Evolutionary conservation across 345 rosid species (phyloP).

Genomic region (Raphanus raphanistrum): DNA sequence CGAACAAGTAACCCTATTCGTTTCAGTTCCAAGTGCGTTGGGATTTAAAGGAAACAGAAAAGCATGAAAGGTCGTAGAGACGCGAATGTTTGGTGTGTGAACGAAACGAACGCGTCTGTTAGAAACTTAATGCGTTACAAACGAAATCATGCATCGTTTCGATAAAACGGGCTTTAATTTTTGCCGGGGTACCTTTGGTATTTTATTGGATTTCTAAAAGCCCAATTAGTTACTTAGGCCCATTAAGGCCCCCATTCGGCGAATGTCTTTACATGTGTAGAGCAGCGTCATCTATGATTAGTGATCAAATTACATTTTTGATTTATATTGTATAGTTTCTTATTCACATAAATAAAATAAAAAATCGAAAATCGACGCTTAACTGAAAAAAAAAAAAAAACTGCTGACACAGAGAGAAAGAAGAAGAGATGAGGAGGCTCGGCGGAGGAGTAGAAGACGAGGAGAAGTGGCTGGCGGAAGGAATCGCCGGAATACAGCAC

Average conservation of each 20-base stretch:
- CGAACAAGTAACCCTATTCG: not conserved
- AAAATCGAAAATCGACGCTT: not conserved
- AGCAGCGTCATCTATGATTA: no score
- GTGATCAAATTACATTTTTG: no score
- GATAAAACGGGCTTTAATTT: not conserved
- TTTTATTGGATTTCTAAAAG: not conserved
- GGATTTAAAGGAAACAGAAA: slow-evolving; percentile 2
- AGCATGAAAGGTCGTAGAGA: not conserved
- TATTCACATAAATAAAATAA: no score
- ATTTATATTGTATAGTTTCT: no score
- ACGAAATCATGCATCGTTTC: not conserved
- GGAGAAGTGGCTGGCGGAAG: slow-evolving; percentile 94
- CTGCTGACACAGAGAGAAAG: slow-evolving; percentile 29
- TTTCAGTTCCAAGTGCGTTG: not conserved
- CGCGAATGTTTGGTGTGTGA: slow-evolving; percentile 12
- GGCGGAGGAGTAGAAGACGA: slow-evolving; percentile 69
- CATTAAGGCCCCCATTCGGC: no score
- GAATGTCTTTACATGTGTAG: no score
- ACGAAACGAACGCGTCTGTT: not conserved
- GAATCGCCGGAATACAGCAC: slow-evolving; percentile 87
- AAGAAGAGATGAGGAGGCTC: slow-evolving; percentile 41
- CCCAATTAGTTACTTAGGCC: not conserved
- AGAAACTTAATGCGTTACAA: not conserved
- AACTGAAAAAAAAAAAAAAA: not conserved
- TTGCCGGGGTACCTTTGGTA: not conserved